Conservation (phyloP, 2,329 filamentous ascomycete species). For the Chaetothyriales sp. region DNA sequence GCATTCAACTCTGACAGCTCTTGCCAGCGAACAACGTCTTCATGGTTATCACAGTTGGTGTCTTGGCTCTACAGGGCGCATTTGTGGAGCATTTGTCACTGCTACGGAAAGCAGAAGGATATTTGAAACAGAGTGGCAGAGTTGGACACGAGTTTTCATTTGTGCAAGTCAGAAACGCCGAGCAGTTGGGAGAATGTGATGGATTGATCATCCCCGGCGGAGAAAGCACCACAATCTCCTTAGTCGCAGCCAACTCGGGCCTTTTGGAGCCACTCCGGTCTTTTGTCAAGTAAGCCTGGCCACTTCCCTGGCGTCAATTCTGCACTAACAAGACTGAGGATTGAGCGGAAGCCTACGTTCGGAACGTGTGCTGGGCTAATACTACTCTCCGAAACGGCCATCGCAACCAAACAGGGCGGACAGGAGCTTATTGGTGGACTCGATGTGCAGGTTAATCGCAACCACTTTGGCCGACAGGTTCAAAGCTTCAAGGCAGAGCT, state of each 20-base stretch:
- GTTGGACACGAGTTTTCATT: constrained; percentile 40
- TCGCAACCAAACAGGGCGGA: constrained; percentile 74
- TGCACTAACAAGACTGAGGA: constrained; percentile 31
- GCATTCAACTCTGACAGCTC: background rate
- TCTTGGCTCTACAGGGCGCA: constrained; percentile 73
- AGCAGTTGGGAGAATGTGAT: constrained; percentile 57
- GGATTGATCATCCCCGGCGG: constrained; percentile 83
- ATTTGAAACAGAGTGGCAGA: constrained; percentile 22
- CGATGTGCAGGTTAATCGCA: constrained; percentile 77
- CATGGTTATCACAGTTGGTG: constrained; percentile 39
- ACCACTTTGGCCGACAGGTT: constrained; percentile 86
- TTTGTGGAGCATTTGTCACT: constrained; percentile 78
- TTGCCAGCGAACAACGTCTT: background rate
- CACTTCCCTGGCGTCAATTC: constrained; percentile 4
- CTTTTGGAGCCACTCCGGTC: constrained; percentile 70
- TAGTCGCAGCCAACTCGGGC: constrained; percentile 68
- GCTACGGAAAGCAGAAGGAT: constrained; percentile 51
- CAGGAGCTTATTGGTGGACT: constrained; percentile 89
- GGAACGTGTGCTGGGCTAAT: constrained; percentile 94
- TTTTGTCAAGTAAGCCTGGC: constrained; percentile 64
- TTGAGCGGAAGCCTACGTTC: constrained; percentile 71
- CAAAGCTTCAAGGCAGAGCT: constrained; percentile 76
- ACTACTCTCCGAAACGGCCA: constrained; percentile 72
- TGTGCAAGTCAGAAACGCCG: constrained; percentile 62
- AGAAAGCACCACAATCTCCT: constrained; percentile 83